Conservation (phyloP, 2,329 filamentous ascomycete genomes). For the Hypocreales sp. region DNA sequence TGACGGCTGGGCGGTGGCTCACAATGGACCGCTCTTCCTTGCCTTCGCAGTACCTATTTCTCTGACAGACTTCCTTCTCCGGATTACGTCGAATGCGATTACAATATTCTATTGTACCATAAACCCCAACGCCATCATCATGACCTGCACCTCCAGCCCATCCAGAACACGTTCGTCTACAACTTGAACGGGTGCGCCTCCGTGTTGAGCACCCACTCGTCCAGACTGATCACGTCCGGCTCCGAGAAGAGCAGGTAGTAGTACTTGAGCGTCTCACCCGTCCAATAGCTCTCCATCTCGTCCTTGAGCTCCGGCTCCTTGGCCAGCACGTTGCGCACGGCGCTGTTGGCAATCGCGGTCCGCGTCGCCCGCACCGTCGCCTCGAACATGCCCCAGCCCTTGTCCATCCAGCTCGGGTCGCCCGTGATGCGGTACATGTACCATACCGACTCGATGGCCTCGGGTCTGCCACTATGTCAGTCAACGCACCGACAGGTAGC, state of each 20-base stretch:
- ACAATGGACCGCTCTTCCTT: too few relatives aligned
- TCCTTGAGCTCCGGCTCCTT: conserved; percentile 30
- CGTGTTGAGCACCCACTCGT: conserved; percentile 53
- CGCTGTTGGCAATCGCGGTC: conserved; percentile 53
- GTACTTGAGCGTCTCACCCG: conserved; percentile 84
- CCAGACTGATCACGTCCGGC: conserved; percentile 48
- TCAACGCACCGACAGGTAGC: conserved; percentile 5
- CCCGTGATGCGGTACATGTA: conserved; percentile 86
- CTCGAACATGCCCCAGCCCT: conserved; percentile 76
- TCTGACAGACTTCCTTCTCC: too few relatives aligned
- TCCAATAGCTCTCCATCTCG: conserved; percentile 80
- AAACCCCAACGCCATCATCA: too few relatives aligned
- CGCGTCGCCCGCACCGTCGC: conserved; percentile 51
- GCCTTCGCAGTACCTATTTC: too few relatives aligned
- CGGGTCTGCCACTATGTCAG: conserved; percentile 36
- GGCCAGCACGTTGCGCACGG: conserved; percentile 46
- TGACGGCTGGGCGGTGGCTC: too few relatives aligned
- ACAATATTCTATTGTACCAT: too few relatives aligned
- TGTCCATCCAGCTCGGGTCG: conserved; percentile 57
- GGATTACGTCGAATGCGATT: too few relatives aligned
- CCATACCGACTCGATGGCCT: conserved; percentile 80
- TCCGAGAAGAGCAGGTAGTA: conserved; percentile 70
- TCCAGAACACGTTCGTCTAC: background rate
- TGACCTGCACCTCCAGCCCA: too few relatives aligned
- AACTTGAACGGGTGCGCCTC: conserved; percentile 42